A percentile compares a stretch with the other conserved stretches of the same genome.
These are phyloP conservation scores for Sarcodon aspratus DNA, from an alignment of 768 basidiomycete species.

Conservation along the genomic window DNA sequence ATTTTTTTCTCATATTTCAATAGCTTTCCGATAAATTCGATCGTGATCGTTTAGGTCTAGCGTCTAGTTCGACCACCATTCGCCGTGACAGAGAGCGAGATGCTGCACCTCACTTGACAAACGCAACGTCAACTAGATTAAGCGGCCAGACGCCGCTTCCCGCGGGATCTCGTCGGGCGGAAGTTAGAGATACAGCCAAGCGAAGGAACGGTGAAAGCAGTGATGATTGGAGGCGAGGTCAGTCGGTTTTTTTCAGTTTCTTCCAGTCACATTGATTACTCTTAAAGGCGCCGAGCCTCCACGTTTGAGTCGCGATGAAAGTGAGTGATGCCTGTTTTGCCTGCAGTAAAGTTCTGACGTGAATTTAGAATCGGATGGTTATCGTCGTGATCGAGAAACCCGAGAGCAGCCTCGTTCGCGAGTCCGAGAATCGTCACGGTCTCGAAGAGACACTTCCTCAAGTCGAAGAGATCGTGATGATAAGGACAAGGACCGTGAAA, in stretches of 20 bases:
- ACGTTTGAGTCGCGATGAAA: slow-evolving; percentile 48
- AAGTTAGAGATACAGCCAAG: slow-evolving; percentile 48
- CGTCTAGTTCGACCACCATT: slow-evolving; percentile 26
- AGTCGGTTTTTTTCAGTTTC: slow-evolving; percentile 11
- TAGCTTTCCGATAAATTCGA: slow-evolving; percentile 85
- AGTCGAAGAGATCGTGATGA: slow-evolving; percentile 27
- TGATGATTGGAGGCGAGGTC: slow-evolving; percentile 84
- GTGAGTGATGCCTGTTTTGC: slow-evolving; percentile 26
- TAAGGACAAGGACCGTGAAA: slow-evolving; percentile 19
- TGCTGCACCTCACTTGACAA: slow-evolving; percentile 42
- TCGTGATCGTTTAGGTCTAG: slow-evolving; percentile 61
- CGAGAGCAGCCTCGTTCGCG: slow-evolving; percentile 56
- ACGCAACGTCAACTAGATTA: slow-evolving; percentile 29
- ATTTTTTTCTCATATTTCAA: slow-evolving; percentile 3
- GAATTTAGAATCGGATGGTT: slow-evolving; percentile 35
- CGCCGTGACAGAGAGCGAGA: slow-evolving; percentile 58
- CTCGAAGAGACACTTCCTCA: slow-evolving; percentile 46
- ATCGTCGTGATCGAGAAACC: slow-evolving; percentile 51
- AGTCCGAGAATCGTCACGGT: slow-evolving; percentile 49
- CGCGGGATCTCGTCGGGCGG: slow-evolving; percentile 37
- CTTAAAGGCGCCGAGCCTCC: slow-evolving; percentile 33
- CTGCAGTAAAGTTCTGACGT: slow-evolving; percentile 1
- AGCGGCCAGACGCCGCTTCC: slow-evolving; percentile 17
- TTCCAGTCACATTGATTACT: slow-evolving; percentile 2
- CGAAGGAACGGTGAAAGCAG: slow-evolving; percentile 64